Evolutionary conservation across 1,139 yeast genomes (phyloP), one percentile per base, ranked within the genome.

Genomic region (Citeromyces hawaiiensis): DNA sequence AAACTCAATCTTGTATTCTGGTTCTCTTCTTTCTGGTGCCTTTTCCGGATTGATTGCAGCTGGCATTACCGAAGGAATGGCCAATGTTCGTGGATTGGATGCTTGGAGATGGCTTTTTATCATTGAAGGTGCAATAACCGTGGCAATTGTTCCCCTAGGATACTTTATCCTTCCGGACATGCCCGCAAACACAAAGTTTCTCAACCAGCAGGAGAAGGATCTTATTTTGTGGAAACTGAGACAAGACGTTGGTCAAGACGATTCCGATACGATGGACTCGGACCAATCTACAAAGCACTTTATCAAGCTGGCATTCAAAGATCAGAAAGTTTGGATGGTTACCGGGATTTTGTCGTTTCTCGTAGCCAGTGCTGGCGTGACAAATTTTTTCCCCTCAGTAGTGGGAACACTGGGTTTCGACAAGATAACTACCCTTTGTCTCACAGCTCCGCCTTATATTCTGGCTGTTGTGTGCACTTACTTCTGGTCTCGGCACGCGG

Each of bases 371-470:
- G 58, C 61, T 48, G 77, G 79, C 52, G 72, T 73, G 38, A 72
- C 78, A 23, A 70, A 73, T 50, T 74, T 72, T 53, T 75, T 74
- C 63, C 82, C 81, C 23, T 64, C 78, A 1, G 74, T 75, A 30
- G 78, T 75, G 16, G 55, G 62, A 45, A 73, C 82, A 5, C 60
- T 75, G 47, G 66, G 72, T 35, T 75, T 71, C 47, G 51, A 55
- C 50, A 58, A 63, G 44, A 63, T 71, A 36, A 63, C 68, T 29
- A 74, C 80, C 4, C 60, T 72, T 44, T 67, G 72, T 47, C 58
- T 75, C 45, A 73, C 80, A 4, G 80, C 75, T 34, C 81, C 81
- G 35, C 81, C 81, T 23, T 75, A 73, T 53, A 53, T 70, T 41
- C 48, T 73, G 43, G 77, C 79, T 0, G 76, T 74, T 13, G 57